Percentiles rank a stretch among this genome's conserved stretches.
phyloP scores from a whole-genome alignment of 257 asterid species.

The Rubia yunnanensis region DNA sequence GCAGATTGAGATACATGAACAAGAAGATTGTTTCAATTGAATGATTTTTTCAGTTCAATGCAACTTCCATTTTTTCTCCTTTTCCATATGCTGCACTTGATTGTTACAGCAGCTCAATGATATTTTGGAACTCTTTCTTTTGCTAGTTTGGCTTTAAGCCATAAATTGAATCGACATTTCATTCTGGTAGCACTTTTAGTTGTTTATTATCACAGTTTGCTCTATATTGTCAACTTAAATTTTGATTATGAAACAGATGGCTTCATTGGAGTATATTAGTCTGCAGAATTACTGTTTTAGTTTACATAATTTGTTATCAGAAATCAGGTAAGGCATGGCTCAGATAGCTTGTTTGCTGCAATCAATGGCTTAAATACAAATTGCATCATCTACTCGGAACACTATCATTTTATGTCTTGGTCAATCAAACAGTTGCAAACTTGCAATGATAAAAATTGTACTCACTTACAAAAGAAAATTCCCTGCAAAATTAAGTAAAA shows the following conservation, averaged over 20 bases:
- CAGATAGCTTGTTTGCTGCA: too few species aligned
- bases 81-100: background rate
- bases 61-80: background rate
- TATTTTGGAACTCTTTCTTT: background rate
- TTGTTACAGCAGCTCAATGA: background rate
- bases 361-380: too few species aligned
- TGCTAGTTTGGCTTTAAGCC: background rate
- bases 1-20: constrained; percentile 57
- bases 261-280: too few species aligned
- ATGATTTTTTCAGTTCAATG: constrained; percentile 15
- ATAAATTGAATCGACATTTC: background rate
- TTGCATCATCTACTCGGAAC: too few species aligned
- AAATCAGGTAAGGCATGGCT: too few species aligned
- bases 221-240: background rate
- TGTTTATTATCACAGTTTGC: background rate
- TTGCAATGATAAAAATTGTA: too few species aligned
- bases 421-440: too few species aligned
- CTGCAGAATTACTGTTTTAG: too few species aligned
- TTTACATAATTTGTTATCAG: too few species aligned
- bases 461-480: too few species aligned
- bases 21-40: constrained; percentile 64
- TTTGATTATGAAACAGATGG: background rate
- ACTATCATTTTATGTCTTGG: too few species aligned
- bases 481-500: too few species aligned
- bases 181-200: background rate